These are phyloP conservation scores for Xylaria cubensis DNA, from an alignment of 495 filamentous ascomycete species.

Conservation along the genomic window DNA sequence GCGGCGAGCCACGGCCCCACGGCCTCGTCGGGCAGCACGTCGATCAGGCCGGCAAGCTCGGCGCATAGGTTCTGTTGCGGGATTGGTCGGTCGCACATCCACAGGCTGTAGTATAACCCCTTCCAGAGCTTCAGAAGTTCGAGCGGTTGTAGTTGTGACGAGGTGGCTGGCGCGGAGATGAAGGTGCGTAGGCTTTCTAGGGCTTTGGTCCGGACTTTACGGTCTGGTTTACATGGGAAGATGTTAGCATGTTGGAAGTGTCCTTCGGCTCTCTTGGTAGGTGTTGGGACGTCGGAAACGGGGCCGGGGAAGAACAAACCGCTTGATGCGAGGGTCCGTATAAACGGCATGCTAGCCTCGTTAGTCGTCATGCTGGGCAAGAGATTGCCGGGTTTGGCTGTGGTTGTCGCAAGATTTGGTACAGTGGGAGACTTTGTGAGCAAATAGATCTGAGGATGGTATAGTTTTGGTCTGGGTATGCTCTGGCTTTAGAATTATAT, in stretches of 20 bases:
- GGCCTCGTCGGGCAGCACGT: conserved; percentile 63
- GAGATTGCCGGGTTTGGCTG: background rate
- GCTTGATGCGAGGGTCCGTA: conserved; percentile 59
- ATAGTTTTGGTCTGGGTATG: background rate
- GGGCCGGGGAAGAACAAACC: conserved; percentile 42
- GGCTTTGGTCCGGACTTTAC: conserved; percentile 79
- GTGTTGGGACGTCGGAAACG: background rate
- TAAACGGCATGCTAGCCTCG: conserved; percentile 56
- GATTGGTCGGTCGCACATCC: conserved; percentile 89
- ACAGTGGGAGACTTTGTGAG: background rate
- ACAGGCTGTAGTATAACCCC: conserved; percentile 95
- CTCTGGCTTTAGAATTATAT: background rate
- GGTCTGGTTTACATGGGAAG: conserved; percentile 59
- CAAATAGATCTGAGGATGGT: background rate
- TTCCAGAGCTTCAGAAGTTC: conserved; percentile 95
- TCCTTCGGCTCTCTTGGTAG: background rate
- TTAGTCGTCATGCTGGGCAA: conserved; percentile 48
- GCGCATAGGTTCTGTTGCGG: conserved; percentile 84
- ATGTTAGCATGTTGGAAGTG: conserved; percentile 17
- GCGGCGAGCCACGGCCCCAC: conserved; percentile 69
- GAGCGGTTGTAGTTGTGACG: conserved; percentile 64
- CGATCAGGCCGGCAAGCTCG: conserved; percentile 76
- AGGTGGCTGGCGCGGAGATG: conserved; percentile 66
- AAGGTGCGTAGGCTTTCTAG: conserved; percentile 80
- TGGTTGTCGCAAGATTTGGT: conserved; percentile 11